These are phyloP conservation scores for Erucastrum elatum DNA, from an alignment of 345 rosid species.

Conservation along the genomic window DNA sequence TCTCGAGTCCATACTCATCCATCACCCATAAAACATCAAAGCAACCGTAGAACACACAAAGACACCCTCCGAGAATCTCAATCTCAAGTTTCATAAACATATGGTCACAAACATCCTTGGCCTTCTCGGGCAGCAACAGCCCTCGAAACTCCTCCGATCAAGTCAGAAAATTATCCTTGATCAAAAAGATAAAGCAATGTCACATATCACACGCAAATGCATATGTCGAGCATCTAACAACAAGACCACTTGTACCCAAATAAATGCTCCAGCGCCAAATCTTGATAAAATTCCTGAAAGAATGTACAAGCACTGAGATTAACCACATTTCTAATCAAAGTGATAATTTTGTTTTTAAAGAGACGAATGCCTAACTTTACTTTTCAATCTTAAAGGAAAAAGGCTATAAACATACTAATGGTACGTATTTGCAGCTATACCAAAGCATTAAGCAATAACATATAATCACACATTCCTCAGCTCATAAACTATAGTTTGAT, in stretches of 20 bases:
- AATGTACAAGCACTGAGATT: background rate
- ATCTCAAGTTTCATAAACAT: too few species aligned
- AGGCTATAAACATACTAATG: background rate
- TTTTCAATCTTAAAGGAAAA: background rate
- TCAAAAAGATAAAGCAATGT: background rate
- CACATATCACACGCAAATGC: background rate
- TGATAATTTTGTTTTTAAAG: background rate
- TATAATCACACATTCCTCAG: background rate
- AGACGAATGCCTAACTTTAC: background rate
- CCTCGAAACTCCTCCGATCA: too few species aligned
- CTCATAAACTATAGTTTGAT: background rate
- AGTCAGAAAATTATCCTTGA: background rate
- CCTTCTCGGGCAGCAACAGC: too few species aligned
- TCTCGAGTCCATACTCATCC: too few species aligned
- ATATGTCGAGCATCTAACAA: conserved; percentile 75
- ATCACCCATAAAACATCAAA: too few species aligned
- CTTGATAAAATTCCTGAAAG: conserved; percentile 76
- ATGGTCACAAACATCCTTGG: too few species aligned
- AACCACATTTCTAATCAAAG: background rate
- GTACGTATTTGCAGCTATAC: background rate
- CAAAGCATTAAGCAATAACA: background rate
- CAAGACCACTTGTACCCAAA: conserved; percentile 87
- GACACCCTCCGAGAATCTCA: too few species aligned
- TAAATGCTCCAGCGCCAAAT: conserved; percentile 91
- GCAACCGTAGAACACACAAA: too few species aligned